Base-by-base conservation (phyloP, 192 early-diverging fungal genomes). In the Gaertneriomyces sp. region DNA sequence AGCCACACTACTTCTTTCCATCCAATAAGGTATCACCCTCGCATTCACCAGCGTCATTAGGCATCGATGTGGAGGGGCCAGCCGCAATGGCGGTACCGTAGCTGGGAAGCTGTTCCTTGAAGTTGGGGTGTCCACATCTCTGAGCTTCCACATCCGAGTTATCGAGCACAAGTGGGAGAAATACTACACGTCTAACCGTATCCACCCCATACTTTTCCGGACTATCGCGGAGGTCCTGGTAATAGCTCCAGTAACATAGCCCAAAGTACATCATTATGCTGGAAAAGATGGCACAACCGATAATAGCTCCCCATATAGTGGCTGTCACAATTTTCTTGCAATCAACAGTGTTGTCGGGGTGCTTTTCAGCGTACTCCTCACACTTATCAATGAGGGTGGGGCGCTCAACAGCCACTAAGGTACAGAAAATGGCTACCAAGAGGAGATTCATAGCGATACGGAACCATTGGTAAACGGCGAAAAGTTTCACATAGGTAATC, bases 401-500 rank as follows among this genome's bases (percentile, higher is more conserved):
- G 12, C 12, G 47, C 16, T 12, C 47, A 17, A 49, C 47, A 1
- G 47, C 47, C 12, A 17, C 1, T 0, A 49, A 2, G 47, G 25
- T 57, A 20, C 14, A 57, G 3, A 57, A 12, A 2, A 57, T 0
- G 47, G 25, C 20, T 1, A 16, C 12, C 1, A 57, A 12, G 12
- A 57, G 33, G n/a, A 17, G 56, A 16, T 14, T 19, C 56, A 57
- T 16, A 38, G 19, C 56, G 39, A 60, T 43, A 11, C 42, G 11
- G 20, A 60, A 45, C 59, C 59, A 60, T 45, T 60, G 5, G 59
- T 60, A 60, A 20, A 60, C 45, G 59, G 59, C 59, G 51, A 60
- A 60, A 25, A 63, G 33, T 33, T 64, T 66, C 25, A 62, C 58
- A 38, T 66, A 62, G 10, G 14, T 63, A 20, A 66, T 62, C 17